Conservation (phyloP, 2,329 filamentous ascomycete species). For the Beauveria sp. region DNA sequence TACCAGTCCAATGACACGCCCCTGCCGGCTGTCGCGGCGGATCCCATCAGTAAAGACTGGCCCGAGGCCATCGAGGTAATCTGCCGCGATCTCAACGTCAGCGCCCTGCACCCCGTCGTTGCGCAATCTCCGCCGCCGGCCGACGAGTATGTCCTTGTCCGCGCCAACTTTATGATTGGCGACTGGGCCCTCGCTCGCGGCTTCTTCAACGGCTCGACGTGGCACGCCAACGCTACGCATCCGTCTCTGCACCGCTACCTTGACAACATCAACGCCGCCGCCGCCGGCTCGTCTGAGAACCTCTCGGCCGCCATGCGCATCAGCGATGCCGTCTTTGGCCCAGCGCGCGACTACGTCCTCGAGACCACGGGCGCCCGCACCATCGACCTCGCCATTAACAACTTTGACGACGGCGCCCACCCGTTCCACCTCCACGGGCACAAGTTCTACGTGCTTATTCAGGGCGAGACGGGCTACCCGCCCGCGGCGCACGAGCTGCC, state of each 20-base stretch:
- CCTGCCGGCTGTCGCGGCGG: not conserved
- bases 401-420: slow-evolving; percentile 44
- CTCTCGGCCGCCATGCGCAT: slow-evolving; percentile 16
- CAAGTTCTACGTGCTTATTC: slow-evolving; percentile 40
- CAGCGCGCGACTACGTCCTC: slow-evolving; percentile 33
- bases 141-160: slow-evolving; percentile 35
- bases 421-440: slow-evolving; percentile 53
- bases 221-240: slow-evolving; percentile 30
- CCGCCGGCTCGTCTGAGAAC: not conserved
- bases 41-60: slow-evolving; percentile 40
- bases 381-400: slow-evolving; percentile 51
- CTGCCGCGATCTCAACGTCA: slow-evolving; percentile 47
- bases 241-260: slow-evolving; percentile 30
- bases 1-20: slow-evolving; percentile 15
- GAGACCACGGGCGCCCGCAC: slow-evolving; percentile 44
- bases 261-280: slow-evolving; percentile 12
- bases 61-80: slow-evolving; percentile 37
- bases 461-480: slow-evolving; percentile 27
- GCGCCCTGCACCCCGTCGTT: slow-evolving; percentile 33
- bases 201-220: slow-evolving; percentile 46
- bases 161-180: slow-evolving; percentile 48
- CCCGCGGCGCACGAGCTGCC: slow-evolving; percentile 21
- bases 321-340: slow-evolving; percentile 25
- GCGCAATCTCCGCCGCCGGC: slow-evolving; percentile 28
- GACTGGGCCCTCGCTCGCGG: slow-evolving; percentile 45